phyloP scores from a whole-genome alignment of 805 yeast genomes.

The Sugiyamaella americana region DNA sequence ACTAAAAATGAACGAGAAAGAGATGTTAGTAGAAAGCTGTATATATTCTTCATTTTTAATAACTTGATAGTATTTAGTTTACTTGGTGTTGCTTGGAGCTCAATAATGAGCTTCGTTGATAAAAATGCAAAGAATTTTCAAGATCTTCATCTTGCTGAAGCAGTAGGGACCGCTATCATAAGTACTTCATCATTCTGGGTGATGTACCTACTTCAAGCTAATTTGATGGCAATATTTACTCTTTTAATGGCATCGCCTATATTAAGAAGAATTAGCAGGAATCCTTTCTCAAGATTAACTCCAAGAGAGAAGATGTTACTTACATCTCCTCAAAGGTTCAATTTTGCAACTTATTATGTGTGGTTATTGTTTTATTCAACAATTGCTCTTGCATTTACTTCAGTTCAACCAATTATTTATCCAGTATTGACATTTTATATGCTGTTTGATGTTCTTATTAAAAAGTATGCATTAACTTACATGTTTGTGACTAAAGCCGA shows the following conservation, averaged over 20 bases:
- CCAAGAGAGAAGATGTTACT: conserved; percentile 30
- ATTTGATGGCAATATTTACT: conserved; percentile 28
- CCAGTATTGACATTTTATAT: conserved; percentile 31
- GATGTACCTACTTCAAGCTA: conserved; percentile 32
- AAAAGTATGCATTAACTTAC: conserved; percentile 32
- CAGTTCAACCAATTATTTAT: conserved; percentile 35
- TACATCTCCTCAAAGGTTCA: conserved; percentile 32
- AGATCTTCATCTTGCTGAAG: conserved; percentile 27
- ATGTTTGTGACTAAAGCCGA: conserved; percentile 34
- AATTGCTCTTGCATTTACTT: conserved; percentile 33
- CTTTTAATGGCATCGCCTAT: conserved; percentile 29
- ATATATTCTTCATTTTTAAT: conserved; percentile 35
- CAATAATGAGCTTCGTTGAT: conserved; percentile 23
- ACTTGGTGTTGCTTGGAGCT: conserved; percentile 36
- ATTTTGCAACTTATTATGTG: conserved; percentile 30
- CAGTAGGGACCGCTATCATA: conserved; percentile 33
- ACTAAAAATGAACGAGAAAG: conserved; percentile 35
- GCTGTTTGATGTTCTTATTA: conserved; percentile 28
- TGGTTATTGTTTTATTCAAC: conserved; percentile 32
- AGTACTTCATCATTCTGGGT: conserved; percentile 38
- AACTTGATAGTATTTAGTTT: conserved; percentile 34
- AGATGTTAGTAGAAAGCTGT: conserved; percentile 34
- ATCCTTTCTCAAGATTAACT: conserved; percentile 26
- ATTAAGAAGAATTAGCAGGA: conserved; percentile 21
- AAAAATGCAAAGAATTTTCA: conserved; percentile 22